These are phyloP conservation scores for Yueomyces sp. DNA, from an alignment of 805 yeast genomes.

Conservation along the genomic window DNA sequence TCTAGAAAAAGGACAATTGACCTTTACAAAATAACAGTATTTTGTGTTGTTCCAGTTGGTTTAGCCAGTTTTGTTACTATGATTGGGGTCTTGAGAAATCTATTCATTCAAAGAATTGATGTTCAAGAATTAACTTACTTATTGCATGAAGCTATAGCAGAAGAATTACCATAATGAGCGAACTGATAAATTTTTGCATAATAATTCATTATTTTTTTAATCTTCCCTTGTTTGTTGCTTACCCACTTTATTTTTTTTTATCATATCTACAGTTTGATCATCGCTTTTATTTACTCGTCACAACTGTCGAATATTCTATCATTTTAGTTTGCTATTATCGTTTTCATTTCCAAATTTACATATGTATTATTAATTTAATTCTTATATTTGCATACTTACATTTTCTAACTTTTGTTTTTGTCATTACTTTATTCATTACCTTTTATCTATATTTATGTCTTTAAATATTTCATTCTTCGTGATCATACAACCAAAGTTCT, in stretches of 20 bases:
- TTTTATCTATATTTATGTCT: background rate
- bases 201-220: too few relatives aligned
- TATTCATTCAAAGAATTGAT: constrained; percentile 64
- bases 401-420: too few relatives aligned
- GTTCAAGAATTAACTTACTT: constrained; percentile 21
- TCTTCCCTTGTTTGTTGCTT: too few relatives aligned
- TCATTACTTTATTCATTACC: too few relatives aligned
- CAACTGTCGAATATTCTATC: too few relatives aligned
- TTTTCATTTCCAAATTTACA: too few relatives aligned
- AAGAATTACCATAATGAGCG: background rate
- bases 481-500: background rate
- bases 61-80: constrained; percentile 86
- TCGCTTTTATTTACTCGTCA: too few relatives aligned
- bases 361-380: too few relatives aligned
- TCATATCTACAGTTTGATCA: too few relatives aligned
- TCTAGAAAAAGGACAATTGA: constrained; percentile 52
- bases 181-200: background rate
- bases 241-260: too few relatives aligned
- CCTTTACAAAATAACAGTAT: constrained; percentile 77
- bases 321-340: too few relatives aligned
- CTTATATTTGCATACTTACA: too few relatives aligned
- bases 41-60: constrained; percentile 97
- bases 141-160: background rate
- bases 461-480: background rate
- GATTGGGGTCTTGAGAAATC: constrained; percentile 66